A percentile compares a stretch with the other conserved stretches of the same genome.
These are phyloP conservation scores for Sporobolomyces phaffii DNA, from an alignment of 768 basidiomycete species.

Conservation along the genomic window DNA sequence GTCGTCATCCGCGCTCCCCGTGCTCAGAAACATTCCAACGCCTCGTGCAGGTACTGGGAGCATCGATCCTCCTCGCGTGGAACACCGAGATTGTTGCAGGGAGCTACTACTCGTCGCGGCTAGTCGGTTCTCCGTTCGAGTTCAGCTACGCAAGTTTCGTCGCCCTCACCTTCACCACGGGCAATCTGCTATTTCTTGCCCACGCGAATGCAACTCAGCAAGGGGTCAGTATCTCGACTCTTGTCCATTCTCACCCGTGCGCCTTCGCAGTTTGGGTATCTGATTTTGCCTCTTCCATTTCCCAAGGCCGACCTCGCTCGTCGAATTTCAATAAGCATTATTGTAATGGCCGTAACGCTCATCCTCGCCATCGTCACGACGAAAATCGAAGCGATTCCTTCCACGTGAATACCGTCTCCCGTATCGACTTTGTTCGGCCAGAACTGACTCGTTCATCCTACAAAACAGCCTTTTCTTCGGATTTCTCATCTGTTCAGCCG, in stretches of 20 bases:
- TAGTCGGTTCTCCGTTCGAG: conserved; percentile 23
- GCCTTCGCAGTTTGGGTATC: neutral
- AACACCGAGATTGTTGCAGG: conserved; percentile 38
- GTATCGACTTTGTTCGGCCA: rapidly evolving
- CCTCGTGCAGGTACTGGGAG: conserved; percentile 23
- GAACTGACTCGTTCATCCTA: neutral
- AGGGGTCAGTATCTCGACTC: conserved; percentile 14
- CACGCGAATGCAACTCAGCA: conserved; percentile 34
- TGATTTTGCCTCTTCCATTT: too few relatives aligned
- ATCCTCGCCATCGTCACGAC: conserved; percentile 31
- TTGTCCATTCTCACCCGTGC: too few relatives aligned
- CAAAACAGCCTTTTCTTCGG: conserved; percentile 32
- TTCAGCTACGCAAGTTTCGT: conserved; percentile 20
- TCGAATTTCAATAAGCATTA: conserved; percentile 20
- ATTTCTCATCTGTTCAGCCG: conserved; percentile 25
- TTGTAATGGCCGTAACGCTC: conserved; percentile 13
- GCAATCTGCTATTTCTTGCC: conserved; percentile 36
- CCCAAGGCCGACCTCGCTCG: conserved; percentile 26
- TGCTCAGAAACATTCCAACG: too few relatives aligned
- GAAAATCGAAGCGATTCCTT: conserved; percentile 10
- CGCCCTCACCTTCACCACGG: conserved; percentile 34
- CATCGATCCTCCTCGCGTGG: conserved; percentile 39
- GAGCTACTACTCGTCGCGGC: conserved; percentile 26
- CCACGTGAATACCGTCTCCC: neutral
- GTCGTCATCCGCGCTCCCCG: too few relatives aligned